These are phyloP conservation scores for Botrytis cinerea DNA, from an alignment of 2,329 filamentous ascomycete genomes.

Conservation along the genomic window DNA sequence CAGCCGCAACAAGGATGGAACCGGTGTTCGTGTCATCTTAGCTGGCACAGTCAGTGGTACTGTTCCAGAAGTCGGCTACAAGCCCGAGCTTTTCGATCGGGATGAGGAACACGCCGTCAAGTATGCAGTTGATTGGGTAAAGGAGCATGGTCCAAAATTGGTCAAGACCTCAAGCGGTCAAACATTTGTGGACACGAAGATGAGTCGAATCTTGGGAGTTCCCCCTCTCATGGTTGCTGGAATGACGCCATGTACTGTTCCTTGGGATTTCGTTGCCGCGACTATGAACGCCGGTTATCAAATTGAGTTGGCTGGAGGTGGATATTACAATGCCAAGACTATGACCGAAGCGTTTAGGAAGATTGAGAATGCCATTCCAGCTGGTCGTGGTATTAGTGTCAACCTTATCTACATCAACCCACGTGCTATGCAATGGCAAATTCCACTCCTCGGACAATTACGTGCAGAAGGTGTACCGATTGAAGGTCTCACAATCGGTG, in stretches of 20 bases:
- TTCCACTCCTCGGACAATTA: slow-evolving; percentile 77
- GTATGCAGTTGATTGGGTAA: slow-evolving; percentile 96
- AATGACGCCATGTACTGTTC: slow-evolving; percentile 89
- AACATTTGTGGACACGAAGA: slow-evolving; percentile 95
- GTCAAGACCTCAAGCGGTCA: slow-evolving; percentile 86
- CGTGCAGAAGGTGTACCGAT: slow-evolving; percentile 86
- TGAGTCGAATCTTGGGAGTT: slow-evolving; percentile 82
- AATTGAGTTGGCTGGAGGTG: slow-evolving; percentile 85
- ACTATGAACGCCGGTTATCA: slow-evolving; percentile 97
- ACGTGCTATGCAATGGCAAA: slow-evolving; percentile 88
- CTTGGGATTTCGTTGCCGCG: slow-evolving; percentile 88
- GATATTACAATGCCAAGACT: slow-evolving; percentile 79
- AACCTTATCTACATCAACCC: slow-evolving; percentile 93
- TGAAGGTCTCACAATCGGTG: slow-evolving; percentile 88
- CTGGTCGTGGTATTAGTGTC: slow-evolving; percentile 83
- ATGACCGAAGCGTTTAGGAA: slow-evolving; percentile 83
- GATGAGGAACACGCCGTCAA: slow-evolving; percentile 94
- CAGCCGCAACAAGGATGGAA: slow-evolving; percentile 98
- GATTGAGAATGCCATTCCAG: slow-evolving; percentile 80
- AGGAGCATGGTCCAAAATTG: slow-evolving; percentile 90
- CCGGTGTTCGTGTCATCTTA: slow-evolving; percentile 92
- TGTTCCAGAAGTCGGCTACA: slow-evolving; percentile 90
- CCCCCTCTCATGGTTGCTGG: slow-evolving; percentile 89
- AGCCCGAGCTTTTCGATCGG: slow-evolving; percentile 94
- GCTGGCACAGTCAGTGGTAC: slow-evolving; percentile 92